A percentile compares a stretch with the other conserved stretches of the same genome.
Evolutionary conservation across 1,284 basidiomycete species (phyloP).

Genomic region (Athelia sp.): DNA sequence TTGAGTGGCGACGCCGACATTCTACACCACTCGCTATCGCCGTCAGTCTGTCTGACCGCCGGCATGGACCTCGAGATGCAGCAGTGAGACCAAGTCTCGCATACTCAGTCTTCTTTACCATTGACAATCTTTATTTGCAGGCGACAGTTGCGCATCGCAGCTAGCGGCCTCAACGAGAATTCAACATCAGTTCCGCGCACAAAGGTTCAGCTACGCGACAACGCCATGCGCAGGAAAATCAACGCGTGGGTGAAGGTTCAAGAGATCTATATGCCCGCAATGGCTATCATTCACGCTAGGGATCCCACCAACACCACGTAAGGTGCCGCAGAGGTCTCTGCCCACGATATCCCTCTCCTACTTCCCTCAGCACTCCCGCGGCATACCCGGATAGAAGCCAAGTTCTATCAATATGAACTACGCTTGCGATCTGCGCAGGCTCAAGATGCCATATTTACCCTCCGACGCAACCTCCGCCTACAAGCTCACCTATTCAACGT

Average conservation of each 20-base stretch:
- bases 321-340: too few species aligned
- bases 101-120: too few species aligned
- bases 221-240: constrained; percentile 4
- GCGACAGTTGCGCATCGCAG: not conserved
- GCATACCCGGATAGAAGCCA: not conserved
- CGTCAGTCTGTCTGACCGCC: not conserved
- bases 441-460: constrained; percentile 1
- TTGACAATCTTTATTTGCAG: too few species aligned
- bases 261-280: constrained; percentile 6
- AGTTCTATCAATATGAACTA: constrained; percentile 2
- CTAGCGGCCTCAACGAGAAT: not conserved
- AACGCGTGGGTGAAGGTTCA: constrained; percentile 5
- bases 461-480: constrained; percentile 6
- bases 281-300: not conserved
- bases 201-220: constrained; percentile 5
- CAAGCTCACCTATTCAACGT: constrained; percentile 5
- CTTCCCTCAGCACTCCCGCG: not conserved
- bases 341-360: not conserved
- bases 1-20: too few species aligned
- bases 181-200: not conserved
- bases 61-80: not conserved
- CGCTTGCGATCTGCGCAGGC: constrained; percentile 7
- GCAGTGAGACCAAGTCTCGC: too few species aligned
- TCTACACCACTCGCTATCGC: too few species aligned
- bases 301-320: too few species aligned